Base-by-base conservation (phyloP, 2,329 filamentous ascomycete genomes). In the Karstenula rhodostoma region DNA sequence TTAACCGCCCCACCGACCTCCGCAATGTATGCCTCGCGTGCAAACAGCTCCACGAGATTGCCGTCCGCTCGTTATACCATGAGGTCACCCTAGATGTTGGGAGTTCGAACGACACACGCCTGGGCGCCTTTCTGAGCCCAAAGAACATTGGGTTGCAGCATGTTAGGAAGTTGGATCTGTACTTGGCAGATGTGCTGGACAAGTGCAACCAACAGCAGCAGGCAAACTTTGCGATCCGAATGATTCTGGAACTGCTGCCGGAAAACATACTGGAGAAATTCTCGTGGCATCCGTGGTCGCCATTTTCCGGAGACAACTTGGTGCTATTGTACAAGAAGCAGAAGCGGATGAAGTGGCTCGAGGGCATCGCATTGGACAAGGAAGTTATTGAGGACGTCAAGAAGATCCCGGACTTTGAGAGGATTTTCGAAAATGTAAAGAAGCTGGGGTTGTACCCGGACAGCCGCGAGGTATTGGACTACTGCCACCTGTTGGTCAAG, bases 261-360 rank as follows among this genome's bases (percentile, higher is more conserved):
- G 79, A 82, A 54, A 78, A 84, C 61, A 80, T 79, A 37, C 73
- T 84, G 25, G 81, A 83, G 61, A 79, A 80, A 61, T 83, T 84
- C 72, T 81, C 78, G 61, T 84, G 82, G 82, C 80, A 82, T 68
- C 81, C 81, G 17, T 84, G 81, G 82, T 76, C 77, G 49, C 74
- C 78, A 0, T 83, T 84, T 62, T 79, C 79, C 5, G 75, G 77
- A 19, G 82, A 83, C 43, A 84, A 83, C 57, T 68, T 83, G 61
- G 60, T 82, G 19, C 64, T 84, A 43, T 75, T 84, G 10, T 82
- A 82, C 68, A 78, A 77, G 64, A 82, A 80, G 63, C 82, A 84
- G 75, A 80, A 78, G 66, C 74, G 76, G 54, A 78, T 84, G 77
- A 80, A 80, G 60, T 82, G 80, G 78, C 71, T 84, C 19, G 81